Conservation (phyloP, 306 rosid species). For the Sicyos edulis region DNA sequence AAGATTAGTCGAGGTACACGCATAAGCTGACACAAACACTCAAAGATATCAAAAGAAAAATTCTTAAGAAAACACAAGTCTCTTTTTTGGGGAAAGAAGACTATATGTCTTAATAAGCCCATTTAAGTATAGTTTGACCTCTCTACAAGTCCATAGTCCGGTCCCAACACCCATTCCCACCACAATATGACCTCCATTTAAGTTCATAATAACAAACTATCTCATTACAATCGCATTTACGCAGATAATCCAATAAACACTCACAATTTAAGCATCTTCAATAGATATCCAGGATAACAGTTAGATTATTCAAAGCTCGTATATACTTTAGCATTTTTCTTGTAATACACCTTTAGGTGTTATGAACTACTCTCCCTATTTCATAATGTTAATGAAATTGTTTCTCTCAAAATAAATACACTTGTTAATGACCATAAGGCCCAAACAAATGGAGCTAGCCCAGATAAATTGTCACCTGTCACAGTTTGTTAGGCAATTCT, state of each 20-base stretch:
- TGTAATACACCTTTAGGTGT: no score
- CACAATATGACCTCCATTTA: neutral
- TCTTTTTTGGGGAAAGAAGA: neutral
- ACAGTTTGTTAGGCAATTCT: no score
- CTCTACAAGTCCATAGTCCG: neutral
- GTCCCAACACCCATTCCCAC: neutral
- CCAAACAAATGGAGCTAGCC: no score
- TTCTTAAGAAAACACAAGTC: neutral
- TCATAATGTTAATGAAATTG: no score
- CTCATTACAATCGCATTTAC: neutral
- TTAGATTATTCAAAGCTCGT: neutral
- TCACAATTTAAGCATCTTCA: neutral
- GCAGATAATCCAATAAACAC: neutral
- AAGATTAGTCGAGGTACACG: no score
- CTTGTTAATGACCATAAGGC: no score
- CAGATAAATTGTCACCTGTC: no score
- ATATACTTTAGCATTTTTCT: neutral
- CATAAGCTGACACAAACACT: no score
- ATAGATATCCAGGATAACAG: neutral
- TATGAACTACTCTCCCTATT: no score
- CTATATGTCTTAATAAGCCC: neutral
- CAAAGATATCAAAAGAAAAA: neutral
- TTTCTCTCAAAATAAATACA: no score
- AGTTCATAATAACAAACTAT: neutral
- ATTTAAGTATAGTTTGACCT: neutral